phyloP scores from a whole-genome alignment of 2,329 filamentous ascomycete genomes.

The Rutstroemia sydowiana region DNA sequence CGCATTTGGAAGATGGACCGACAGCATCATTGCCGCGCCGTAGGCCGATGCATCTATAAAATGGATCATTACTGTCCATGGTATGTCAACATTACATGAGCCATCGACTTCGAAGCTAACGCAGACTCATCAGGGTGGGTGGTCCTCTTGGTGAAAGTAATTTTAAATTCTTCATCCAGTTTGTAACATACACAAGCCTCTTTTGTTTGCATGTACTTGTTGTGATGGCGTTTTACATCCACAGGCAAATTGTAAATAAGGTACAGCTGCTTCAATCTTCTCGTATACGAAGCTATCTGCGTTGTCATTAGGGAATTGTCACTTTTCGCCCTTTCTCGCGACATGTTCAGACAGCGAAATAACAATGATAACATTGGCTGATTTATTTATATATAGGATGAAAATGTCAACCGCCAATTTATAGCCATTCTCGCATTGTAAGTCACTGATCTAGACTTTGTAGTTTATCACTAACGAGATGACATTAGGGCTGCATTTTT shows the following conservation, averaged over 20 bases:
- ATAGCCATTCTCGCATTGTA: conserved; percentile 59
- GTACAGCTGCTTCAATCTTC: conserved; percentile 11
- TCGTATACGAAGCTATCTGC: too few species aligned
- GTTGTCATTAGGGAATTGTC: too few species aligned
- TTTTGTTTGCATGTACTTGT: conserved; percentile 60
- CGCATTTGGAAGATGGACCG: conserved; percentile 83
- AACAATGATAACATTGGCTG: neutral
- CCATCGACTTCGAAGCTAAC: conserved; percentile 2
- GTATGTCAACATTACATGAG: conserved; percentile 29
- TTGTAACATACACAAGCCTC: conserved; percentile 64
- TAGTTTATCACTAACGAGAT: conserved; percentile 3
- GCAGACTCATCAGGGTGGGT: conserved; percentile 56
- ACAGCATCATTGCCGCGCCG: conserved; percentile 76
- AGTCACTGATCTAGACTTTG: conserved; percentile 22
- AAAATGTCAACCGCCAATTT: conserved; percentile 48
- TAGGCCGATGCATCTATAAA: conserved; percentile 31
- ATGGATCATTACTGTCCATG: conserved; percentile 97
- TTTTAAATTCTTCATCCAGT: conserved; percentile 91
- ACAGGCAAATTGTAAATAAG: conserved; percentile 34
- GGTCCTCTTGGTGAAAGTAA: conserved; percentile 81
- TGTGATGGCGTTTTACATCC: conserved; percentile 55
- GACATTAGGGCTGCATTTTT: conserved; percentile 54
- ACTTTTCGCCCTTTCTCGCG: too few species aligned
- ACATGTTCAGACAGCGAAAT: neutral
- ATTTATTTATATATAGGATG: conserved; percentile 16